phyloP scores from a whole-genome alignment of 2,329 filamentous ascomycete species.

The Colletotrichum tabaci region DNA sequence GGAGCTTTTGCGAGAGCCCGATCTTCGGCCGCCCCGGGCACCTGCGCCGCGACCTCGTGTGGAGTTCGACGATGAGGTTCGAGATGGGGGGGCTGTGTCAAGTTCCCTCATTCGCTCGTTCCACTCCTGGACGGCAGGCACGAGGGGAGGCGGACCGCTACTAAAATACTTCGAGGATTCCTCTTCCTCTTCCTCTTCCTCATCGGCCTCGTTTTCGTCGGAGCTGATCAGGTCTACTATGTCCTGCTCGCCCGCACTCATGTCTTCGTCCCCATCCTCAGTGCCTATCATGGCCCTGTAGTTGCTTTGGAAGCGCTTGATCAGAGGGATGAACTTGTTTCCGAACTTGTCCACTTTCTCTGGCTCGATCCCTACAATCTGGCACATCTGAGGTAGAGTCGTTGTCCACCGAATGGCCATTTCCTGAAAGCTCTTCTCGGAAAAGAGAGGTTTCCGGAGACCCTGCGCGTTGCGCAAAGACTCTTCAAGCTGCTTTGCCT shows the following conservation, averaged over 20 bases:
- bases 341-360: constrained; percentile 76
- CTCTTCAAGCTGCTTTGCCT: constrained; percentile 74
- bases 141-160: constrained; percentile 39
- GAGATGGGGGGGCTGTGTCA: constrained; percentile 47
- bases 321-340: constrained; percentile 70
- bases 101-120: constrained; percentile 49
- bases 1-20: constrained; percentile 33
- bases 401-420: constrained; percentile 81
- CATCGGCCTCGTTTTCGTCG: constrained; percentile 52
- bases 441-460: constrained; percentile 74
- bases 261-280: constrained; percentile 36
- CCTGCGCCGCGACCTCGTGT: constrained; percentile 41
- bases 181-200: constrained; percentile 56
- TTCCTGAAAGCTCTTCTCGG: constrained; percentile 77
- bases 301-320: constrained; percentile 62
- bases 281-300: constrained; percentile 68
- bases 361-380: constrained; percentile 73
- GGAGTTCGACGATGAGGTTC: constrained; percentile 25
- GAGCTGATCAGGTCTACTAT: constrained; percentile 71
- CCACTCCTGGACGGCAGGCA: constrained; percentile 46
- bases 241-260: constrained; percentile 50
- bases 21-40: constrained; percentile 47
- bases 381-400: constrained; percentile 72
- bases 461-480: constrained; percentile 72
- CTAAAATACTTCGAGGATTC: constrained; percentile 66